Base-by-base conservation (phyloP, 768 basidiomycete genomes). In the Pleurotus sapidus region DNA sequence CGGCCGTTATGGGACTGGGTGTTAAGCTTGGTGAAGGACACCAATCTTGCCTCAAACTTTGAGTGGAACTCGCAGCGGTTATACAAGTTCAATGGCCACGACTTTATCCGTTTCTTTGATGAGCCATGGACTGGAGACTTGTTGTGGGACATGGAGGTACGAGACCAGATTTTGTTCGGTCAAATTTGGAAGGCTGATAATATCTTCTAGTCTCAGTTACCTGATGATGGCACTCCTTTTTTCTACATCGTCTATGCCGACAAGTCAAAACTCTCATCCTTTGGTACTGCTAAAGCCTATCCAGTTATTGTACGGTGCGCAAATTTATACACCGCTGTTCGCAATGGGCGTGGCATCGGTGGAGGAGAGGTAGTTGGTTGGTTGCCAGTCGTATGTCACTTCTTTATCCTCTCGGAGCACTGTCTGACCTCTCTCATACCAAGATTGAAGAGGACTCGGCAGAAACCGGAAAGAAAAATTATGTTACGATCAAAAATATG, bases 161-260 rank as follows among this genome's bases (percentile, higher is more conserved):
- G 59, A 8, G 9, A 30, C 9, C 58, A 12, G 39, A 40, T 14
- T 43, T n/a, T 43, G 42, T 43, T 43, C 20, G 12, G 20, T 6
- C 15, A 30, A 30, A 30, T 30, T 8, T 8, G 6, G 5, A 30
- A 30, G 27, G 27, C 27, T 30, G 27, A 30, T 30, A 30, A 30
- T 30, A 30, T n/a, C n/a, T 17, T n/a, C 57, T 49, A 64, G 61
- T 48, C 43, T 27, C 1, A 51, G 53, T 20, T 74, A 18, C 66
- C 68, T 17, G 27, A 54, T 11, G 59, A 51, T 37, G 68, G 59
- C 1, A 68, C 67, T 18, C 68, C 70, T 0, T 60, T 74, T 15
- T 59, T 60, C 5, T 67, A 71, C 24, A 71, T 76, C 25, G 46
- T 78, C 0, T 79, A 76, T 66, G 72, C 76, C 4, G 75, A 79